Evolutionary conservation across 371 early-diverging fungal species (phyloP).

Genomic region (Smittium culicis): DNA sequence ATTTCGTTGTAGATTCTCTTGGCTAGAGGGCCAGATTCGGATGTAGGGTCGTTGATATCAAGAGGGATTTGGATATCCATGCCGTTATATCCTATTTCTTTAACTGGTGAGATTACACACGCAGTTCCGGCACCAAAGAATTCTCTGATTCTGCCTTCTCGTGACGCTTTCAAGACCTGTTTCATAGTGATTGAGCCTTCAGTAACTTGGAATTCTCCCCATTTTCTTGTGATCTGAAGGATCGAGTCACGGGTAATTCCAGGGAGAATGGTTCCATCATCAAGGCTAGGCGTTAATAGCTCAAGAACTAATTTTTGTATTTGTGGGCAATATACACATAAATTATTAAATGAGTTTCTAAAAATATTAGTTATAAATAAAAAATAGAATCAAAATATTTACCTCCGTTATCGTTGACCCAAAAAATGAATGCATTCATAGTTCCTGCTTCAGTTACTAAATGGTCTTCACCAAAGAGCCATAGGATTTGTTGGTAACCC

Average conservation of each 20-base stretch:
- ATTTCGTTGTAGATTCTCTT: constrained; percentile 72
- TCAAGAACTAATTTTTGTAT: constrained; percentile 48
- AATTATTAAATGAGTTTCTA: no score
- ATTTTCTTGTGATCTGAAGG: constrained; percentile 56
- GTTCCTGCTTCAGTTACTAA: constrained; percentile 91
- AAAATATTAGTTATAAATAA: no score
- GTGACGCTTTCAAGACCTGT: constrained; percentile 55
- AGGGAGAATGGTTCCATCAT: constrained; percentile 81
- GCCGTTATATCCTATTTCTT: constrained; percentile 57
- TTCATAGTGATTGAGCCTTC: constrained; percentile 78
- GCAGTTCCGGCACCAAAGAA: constrained; percentile 93
- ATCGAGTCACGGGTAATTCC: constrained; percentile 96
- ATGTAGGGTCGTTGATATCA: constrained; percentile 61
- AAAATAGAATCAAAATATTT: not conserved
- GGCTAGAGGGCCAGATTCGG: constrained; percentile 84
- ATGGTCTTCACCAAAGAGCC: constrained; percentile 83
- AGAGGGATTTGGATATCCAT: constrained; percentile 66
- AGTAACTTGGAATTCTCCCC: constrained; percentile 82
- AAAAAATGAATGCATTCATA: constrained; percentile 85
- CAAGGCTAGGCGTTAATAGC: constrained; percentile 79
- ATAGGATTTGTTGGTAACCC: constrained; percentile 87
- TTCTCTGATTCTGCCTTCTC: constrained; percentile 59
- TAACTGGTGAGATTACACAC: constrained; percentile 87
- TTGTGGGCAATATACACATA: no score
- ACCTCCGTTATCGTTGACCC: constrained; percentile 58